Evolutionary conservation across 768 basidiomycete species (phyloP), one percentile per base, ranked within the genome.

Genomic region (Trametes coccinea): DNA sequence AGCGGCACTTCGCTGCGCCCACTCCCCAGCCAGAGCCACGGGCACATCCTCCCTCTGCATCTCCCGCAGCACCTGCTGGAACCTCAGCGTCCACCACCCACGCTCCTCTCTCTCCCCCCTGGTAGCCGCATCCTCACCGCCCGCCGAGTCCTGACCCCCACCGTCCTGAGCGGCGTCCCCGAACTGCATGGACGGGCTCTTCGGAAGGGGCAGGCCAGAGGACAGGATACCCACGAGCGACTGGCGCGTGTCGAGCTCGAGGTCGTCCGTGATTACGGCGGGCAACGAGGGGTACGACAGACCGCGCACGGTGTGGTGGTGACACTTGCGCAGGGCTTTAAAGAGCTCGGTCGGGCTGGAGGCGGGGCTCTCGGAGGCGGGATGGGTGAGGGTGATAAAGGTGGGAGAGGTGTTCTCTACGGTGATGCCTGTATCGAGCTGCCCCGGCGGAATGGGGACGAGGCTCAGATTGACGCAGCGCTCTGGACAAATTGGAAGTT

Each of bases 51-150:
- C 63, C 60, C 66, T 58, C 59, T 82, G 81, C 65, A 86, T 69
- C 69, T 89, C 89, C 10, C 74, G 70, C 60, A 87, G 72, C 11
- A 88, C 82, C 63, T 87, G 81, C 65, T 84, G 83, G 65, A 90
- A 89, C 47, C 87, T 75, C 44, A 85, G 66, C 11, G 84, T 78
- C 90, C 90, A 92, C 87, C 88, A 91, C 4, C 82, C 86, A 0
- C 89, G 77, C 63, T 90, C 87, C 67, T 89, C 87, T 29, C 86
- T 71, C 64, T 90, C 90, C 52, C 77, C 75, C 43, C 77, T 75
- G 10, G 72, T 66, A 7, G 71, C 29, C 30, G 30, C 60, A 60
- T 74, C 70, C 10, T 57, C 56, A 57, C 64, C 30, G 57, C 9
- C 48, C 31, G 16, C 44, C 40, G 29, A 31, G 30, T 39, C 14